Evolutionary conservation across 805 yeast species (phyloP).

Genomic region (Kluyveromyces siamensis): DNA sequence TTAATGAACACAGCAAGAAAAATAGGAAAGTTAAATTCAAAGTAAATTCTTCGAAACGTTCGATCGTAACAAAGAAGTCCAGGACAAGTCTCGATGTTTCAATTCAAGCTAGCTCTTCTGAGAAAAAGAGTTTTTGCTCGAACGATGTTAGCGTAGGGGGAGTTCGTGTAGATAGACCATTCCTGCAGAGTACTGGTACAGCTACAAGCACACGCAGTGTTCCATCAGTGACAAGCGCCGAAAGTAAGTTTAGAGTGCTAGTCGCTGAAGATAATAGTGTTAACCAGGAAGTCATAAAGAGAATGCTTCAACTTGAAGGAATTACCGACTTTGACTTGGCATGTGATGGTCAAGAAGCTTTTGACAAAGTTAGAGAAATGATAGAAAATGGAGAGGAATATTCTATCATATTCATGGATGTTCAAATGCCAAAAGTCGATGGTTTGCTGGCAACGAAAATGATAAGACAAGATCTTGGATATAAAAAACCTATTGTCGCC

Average conservation of each 20-base stretch:
- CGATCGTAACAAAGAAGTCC: conserved; percentile 16
- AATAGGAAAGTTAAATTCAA: conserved; percentile 37
- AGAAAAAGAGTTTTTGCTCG: conserved; percentile 1
- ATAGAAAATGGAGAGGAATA: conserved; percentile 34
- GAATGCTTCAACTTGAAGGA: conserved; percentile 86
- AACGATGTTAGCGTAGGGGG: conserved; percentile 9
- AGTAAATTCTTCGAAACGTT: conserved; percentile 19
- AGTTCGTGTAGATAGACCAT: conserved; percentile 25
- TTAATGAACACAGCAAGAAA: conserved; percentile 44
- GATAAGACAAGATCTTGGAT: conserved; percentile 56
- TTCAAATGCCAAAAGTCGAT: conserved; percentile 92
- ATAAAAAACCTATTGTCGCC: conserved; percentile 75
- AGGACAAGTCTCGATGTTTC: conserved; percentile 10
- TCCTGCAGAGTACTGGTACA: conserved; percentile 33
- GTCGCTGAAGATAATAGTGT: conserved; percentile 94
- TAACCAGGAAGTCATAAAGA: conserved; percentile 84
- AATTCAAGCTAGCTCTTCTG: background rate
- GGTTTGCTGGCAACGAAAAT: conserved; percentile 76
- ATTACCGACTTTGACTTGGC: conserved; percentile 65
- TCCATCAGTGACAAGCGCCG: conserved; percentile 17
- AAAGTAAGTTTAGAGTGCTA: conserved; percentile 36
- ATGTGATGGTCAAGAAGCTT: conserved; percentile 86
- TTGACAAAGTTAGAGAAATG: conserved; percentile 50
- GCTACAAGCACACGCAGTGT: conserved; percentile 24
- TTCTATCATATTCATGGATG: conserved; percentile 89